Base-by-base conservation (phyloP, 306 rosid genomes). In the Rosa rugosa region DNA sequence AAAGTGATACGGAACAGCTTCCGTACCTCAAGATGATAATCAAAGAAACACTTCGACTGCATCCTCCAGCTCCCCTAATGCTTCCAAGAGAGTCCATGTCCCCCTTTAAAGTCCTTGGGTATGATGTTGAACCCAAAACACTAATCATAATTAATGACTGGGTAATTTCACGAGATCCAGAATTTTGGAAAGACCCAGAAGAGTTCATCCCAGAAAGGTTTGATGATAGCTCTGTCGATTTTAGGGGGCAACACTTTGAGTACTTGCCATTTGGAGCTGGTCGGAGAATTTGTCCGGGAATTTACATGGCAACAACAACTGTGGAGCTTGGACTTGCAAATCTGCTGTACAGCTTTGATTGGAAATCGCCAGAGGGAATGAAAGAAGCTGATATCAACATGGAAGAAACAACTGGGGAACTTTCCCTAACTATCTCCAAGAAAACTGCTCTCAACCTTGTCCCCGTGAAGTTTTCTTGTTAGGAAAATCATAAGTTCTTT, bases 121-220 rank as follows among this genome's bases (percentile, higher is more conserved):
- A 73, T 34, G 84, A 86, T 6, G 79, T 88, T 9, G 13, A 50
- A 0, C 87, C 88, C 0, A 76, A 74, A 44, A 75, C 89, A 0
- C 40, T 71, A 0, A 5, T 88, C 1, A 16, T 82, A 11, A 66
- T 90, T 0, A 88, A 90, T 7, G 85, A 53, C 0, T 84, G 82
- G 85, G 79, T 87, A 1, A 88, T 88, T 3, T 90, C 85, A 44
- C 65, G 81, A 44, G 91, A 86, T 44, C 87, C 86, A 0, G 71
- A 44, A 40, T 62, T 5, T 10, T 75, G 85, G 90, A 79, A 64
- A n/a, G 27, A 80, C 14, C 90, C 90, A 20, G 80, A 84, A 11
- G 88, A 86, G 56, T 88, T 88, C 78, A 31, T 56, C 46, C 92
- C 91, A 7, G 87, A 88, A 72, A 82, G 92, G 71, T 90, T 88